Percentiles rank a stretch among this genome's conserved stretches.
phyloP scores from a whole-genome alignment of 164 flowering plant species.

The Tinospora cordifolia region DNA sequence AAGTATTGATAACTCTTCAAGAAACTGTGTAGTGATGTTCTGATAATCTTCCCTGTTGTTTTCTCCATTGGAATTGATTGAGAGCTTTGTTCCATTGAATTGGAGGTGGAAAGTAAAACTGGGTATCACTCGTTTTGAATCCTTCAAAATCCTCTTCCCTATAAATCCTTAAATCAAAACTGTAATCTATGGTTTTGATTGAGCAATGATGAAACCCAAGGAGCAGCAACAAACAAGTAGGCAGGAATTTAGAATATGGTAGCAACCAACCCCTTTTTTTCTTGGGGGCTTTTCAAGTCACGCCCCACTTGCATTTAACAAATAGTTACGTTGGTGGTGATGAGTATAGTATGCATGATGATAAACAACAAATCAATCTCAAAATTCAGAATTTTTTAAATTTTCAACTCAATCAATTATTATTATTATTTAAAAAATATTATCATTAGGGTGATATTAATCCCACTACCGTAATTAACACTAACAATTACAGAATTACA shows the following conservation, averaged over 20 bases:
- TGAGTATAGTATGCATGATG: too few relatives aligned
- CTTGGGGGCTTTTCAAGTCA: not conserved
- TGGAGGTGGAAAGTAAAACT: not conserved
- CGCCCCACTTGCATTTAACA: not conserved
- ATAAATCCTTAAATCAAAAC: not conserved
- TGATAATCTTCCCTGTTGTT: constrained; percentile 39
- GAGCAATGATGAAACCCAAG: not conserved
- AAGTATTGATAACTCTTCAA: constrained; percentile 53
- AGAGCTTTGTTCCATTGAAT: constrained; percentile 20
- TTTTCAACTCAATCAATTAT: too few relatives aligned
- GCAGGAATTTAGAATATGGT: not conserved
- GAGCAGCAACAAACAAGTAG: not conserved
- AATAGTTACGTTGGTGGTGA: not conserved
- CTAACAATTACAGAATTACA: too few relatives aligned
- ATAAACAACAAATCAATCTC: too few relatives aligned
- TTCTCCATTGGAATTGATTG: constrained; percentile 30
- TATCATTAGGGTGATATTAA: too few relatives aligned
- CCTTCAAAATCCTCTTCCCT: too few relatives aligned
- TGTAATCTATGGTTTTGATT: too few relatives aligned
- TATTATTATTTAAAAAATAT: too few relatives aligned
- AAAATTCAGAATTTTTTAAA: too few relatives aligned
- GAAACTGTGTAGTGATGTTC: constrained; percentile 64
- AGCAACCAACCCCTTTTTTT: not conserved
- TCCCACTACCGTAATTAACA: too few relatives aligned
- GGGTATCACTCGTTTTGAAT: not conserved